Evolutionary conservation across 768 basidiomycete species (phyloP), one percentile per base, ranked within the genome.

Genomic region (Mycena galericulata): DNA sequence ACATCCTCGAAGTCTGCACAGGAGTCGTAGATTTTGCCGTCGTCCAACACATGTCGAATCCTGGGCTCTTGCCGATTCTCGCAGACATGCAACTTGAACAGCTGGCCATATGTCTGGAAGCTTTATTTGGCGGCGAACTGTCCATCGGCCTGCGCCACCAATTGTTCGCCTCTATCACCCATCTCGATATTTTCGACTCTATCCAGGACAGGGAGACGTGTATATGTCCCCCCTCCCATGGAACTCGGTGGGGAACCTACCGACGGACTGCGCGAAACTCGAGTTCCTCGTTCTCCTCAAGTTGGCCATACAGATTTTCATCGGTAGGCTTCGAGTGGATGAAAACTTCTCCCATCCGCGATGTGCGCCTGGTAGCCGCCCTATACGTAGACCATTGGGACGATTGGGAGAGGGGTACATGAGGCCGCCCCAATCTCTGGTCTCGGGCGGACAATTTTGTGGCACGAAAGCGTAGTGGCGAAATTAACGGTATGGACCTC

Each of bases 101-200:
- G 12, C 17, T 65, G 8, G 5, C 55, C 3, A 27, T 32, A 14
- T 15, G 26, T 40, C 63, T 65, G 3, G 34, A 49, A 17, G 8
- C n/a, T 7, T 14, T 65, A 3, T 65, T 65, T 22, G 63, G 61
- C 2, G 40, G 12, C 11, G 5, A 8, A 4, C 0, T 4, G 2
- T 26, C 24, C 8, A 46, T 69, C 72, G 14, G 59, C 22, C 41
- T 63, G 14, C 2, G 1, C 11, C 61, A 50, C 38, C 20, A 27
- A 4, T 17, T n/a, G 14, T 63, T 68, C 17, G 0, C 29, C 40
- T 43, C 45, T 1, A 30, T 68, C 22, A 68, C 67, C 17, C 67
- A 68, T 47, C 5, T 62, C 41, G 41, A 63, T 41, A 50, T 69
- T 2, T 54, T 63, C 49, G 67, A 63, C 22, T 7, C 14, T 12